These are phyloP conservation scores for Torulaspora globosa DNA, from an alignment of 1,139 yeast species.

Conservation along the genomic window DNA sequence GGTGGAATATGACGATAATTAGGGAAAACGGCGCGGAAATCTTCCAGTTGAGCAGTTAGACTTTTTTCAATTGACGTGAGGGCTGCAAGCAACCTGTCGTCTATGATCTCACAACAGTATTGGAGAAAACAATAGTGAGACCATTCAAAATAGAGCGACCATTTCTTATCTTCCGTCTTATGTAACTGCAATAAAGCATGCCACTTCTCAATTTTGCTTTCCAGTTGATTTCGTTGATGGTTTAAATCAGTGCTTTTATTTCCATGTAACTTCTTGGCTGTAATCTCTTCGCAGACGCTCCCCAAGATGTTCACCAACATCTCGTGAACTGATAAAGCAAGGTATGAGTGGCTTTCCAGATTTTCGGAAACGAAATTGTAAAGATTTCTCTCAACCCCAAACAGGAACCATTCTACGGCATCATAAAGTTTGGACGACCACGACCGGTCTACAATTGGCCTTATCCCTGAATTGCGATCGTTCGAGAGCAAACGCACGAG, in stretches of 20 bases:
- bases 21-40: conserved; percentile 31
- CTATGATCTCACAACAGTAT: conserved; percentile 34
- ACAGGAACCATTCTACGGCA: conserved; percentile 34
- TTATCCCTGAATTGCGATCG: conserved; percentile 22
- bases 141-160: conserved; percentile 41
- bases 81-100: conserved; percentile 25
- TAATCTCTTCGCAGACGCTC: conserved; percentile 26
- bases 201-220: conserved; percentile 44
- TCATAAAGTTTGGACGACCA: conserved; percentile 32
- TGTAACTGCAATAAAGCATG: conserved; percentile 26
- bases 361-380: conserved; percentile 20
- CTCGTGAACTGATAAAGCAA: conserved; percentile 48
- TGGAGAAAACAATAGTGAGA: conserved; percentile 40
- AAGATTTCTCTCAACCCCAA: conserved; percentile 36
- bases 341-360: conserved; percentile 14
- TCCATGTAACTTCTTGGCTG: conserved; percentile 27
- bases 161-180: conserved; percentile 13
- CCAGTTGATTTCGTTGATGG: conserved; percentile 29
- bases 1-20: conserved; percentile 61
- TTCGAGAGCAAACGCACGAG: conserved; percentile 41
- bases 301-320: conserved; percentile 48
- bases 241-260: conserved; percentile 31
- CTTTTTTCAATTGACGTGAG: conserved; percentile 31
- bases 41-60: conserved; percentile 21
- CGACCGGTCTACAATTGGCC: conserved; percentile 36